Percentiles rank a stretch among this genome's conserved stretches.
Conservation (phyloP, 495 filamentous ascomycete species). For the Tuber magnatum region DNA sequence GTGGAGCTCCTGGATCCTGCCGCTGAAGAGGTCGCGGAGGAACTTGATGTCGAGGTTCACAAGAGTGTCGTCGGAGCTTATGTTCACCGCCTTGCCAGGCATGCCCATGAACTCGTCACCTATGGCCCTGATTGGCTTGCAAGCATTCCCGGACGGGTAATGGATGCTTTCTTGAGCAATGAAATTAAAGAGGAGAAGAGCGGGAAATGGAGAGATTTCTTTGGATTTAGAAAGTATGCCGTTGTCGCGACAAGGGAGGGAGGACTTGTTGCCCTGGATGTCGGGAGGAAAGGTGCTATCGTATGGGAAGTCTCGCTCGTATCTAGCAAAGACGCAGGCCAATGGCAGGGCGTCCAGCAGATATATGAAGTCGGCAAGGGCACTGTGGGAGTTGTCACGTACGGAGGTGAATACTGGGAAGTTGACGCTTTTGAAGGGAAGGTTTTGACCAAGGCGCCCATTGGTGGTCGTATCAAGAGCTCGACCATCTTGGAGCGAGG, state of each 20-base stretch:
- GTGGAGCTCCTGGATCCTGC: conserved; percentile 59
- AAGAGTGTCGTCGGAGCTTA: conserved; percentile 72
- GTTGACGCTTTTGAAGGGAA: conserved; percentile 42
- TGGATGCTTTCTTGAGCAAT: conserved; percentile 60
- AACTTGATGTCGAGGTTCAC: conserved; percentile 79
- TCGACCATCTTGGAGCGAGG: conserved; percentile 50
- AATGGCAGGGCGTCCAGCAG: conserved; percentile 56
- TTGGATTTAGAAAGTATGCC: conserved; percentile 77
- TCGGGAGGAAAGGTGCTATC: conserved; percentile 65
- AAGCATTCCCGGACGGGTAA: conserved; percentile 56
- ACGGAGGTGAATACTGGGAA: conserved; percentile 40
- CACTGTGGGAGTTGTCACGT: conserved; percentile 41
- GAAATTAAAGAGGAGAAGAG: conserved; percentile 43
- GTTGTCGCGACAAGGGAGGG: conserved; percentile 75
- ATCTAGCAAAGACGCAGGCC: conserved; percentile 51
- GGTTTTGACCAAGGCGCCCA: conserved; percentile 29
- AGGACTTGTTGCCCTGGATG: conserved; percentile 68
- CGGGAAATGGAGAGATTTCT: conserved; percentile 63
- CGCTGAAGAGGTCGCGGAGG: conserved; percentile 64
- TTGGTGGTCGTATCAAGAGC: conserved; percentile 41
- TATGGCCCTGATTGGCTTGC: conserved; percentile 69
- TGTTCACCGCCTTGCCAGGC: conserved; percentile 75
- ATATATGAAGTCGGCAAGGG: conserved; percentile 38
- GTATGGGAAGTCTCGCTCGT: conserved; percentile 64
- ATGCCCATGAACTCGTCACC: conserved; percentile 63